phyloP scores from a whole-genome alignment of 1,139 yeast species.

The Hemisphaericaspora xylanilytica region DNA sequence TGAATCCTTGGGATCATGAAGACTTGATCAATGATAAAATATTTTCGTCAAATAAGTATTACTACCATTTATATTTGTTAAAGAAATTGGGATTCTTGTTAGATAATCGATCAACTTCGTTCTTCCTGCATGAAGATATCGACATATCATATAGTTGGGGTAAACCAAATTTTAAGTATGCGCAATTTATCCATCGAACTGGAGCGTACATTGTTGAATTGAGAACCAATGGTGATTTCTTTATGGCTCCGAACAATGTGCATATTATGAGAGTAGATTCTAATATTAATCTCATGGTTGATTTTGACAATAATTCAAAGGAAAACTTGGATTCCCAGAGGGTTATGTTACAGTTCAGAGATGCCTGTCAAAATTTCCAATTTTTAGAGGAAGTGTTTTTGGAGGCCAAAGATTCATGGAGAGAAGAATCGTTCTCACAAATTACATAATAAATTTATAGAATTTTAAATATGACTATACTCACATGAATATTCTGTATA shows the following conservation, averaged over 20 bases:
- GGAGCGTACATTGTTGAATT: conserved; percentile 91
- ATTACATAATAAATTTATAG: conserved; percentile 13
- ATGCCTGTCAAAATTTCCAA: conserved; percentile 54
- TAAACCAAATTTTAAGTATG: conserved; percentile 71
- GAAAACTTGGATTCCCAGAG: conserved; percentile 60
- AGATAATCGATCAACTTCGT: conserved; percentile 76
- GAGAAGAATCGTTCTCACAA: conserved; percentile 23
- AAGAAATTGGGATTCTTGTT: conserved; percentile 70
- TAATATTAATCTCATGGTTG: conserved; percentile 24
- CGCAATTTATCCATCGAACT: conserved; percentile 85
- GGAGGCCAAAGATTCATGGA: conserved; percentile 56
- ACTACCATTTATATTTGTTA: conserved; percentile 63
- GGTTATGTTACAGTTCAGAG: conserved; percentile 67
- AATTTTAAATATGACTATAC: too few relatives aligned
- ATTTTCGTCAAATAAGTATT: conserved; percentile 49
- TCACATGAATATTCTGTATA: too few relatives aligned
- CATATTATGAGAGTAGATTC: conserved; percentile 64
- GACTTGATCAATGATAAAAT: conserved; percentile 54
- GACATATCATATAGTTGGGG: conserved; percentile 89
- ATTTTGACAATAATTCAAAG: conserved; percentile 25
- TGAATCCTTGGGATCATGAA: conserved; percentile 65
- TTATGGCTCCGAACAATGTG: conserved; percentile 77
- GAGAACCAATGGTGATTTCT: conserved; percentile 74
- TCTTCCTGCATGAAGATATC: conserved; percentile 51
- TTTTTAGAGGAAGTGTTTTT: conserved; percentile 52